These are phyloP conservation scores for Pseudomonodictys pantanalensis DNA, from an alignment of 495 filamentous ascomycete genomes.

Conservation along the genomic window DNA sequence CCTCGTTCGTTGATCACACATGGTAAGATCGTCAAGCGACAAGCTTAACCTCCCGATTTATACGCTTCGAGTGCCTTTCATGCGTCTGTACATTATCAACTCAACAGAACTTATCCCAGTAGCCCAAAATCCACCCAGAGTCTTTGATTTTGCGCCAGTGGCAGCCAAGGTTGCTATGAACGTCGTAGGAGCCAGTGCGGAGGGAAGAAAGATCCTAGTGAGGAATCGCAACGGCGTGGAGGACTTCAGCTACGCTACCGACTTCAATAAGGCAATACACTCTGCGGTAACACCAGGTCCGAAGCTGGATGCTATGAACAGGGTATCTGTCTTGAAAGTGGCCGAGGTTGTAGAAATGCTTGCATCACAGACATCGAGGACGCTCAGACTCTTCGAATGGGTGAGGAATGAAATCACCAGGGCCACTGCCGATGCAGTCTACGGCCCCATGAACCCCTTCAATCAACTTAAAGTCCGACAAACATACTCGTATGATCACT, in stretches of 20 bases:
- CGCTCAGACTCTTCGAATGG: constrained; percentile 40
- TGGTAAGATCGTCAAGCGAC: constrained; percentile 12
- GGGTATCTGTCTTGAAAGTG: constrained; percentile 38
- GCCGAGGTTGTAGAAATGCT: constrained; percentile 26
- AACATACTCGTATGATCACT: constrained; percentile 47
- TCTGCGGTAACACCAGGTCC: constrained; percentile 38
- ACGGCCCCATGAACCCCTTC: constrained; percentile 53
- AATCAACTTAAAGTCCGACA: constrained; percentile 41
- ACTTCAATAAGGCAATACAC: constrained; percentile 37
- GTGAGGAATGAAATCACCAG: constrained; percentile 45
- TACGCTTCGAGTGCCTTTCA: constrained; percentile 39
- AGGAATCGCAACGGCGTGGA: constrained; percentile 38
- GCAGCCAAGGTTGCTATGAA: constrained; percentile 40
- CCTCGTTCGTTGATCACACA: background rate
- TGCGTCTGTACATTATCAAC: constrained; percentile 44
- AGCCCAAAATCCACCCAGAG: constrained; percentile 39
- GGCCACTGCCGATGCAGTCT: constrained; percentile 50
- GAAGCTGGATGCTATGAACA: constrained; percentile 45
- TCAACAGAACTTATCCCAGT: constrained; percentile 39
- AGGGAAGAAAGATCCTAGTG: constrained; percentile 35
- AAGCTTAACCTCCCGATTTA: constrained; percentile 35
- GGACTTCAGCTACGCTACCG: constrained; percentile 38
- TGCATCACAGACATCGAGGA: background rate
- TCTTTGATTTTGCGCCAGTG: constrained; percentile 44
- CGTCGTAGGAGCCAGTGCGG: constrained; percentile 37